These are phyloP conservation scores for Ophiosphaerella korrae DNA, from an alignment of 2,329 filamentous ascomycete genomes.

Conservation along the genomic window DNA sequence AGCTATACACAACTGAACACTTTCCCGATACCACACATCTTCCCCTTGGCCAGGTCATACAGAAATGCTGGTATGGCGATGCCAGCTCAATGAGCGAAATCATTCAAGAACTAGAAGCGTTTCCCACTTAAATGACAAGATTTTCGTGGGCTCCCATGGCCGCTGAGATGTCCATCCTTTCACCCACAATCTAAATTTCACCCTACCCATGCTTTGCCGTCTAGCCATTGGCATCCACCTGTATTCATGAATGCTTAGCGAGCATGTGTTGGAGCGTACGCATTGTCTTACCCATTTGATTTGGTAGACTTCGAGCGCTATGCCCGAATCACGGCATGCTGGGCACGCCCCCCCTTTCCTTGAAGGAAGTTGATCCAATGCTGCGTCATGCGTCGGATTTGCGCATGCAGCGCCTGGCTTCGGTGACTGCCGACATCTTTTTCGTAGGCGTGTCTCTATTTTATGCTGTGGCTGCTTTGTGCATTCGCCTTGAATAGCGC, in stretches of 20 bases:
- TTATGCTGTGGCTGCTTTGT: not conserved
- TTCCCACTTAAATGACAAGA: no score
- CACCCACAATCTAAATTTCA: no score
- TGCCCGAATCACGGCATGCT: not conserved
- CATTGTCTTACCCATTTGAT: not conserved
- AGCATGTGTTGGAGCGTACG: no score
- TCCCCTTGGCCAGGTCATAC: not conserved
- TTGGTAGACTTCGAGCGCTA: not conserved
- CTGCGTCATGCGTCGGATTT: not conserved
- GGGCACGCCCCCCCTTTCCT: not conserved
- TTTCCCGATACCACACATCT: slow-evolving; percentile 4
- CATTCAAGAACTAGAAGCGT: no score
- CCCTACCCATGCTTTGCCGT: no score
- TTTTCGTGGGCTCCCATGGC: no score
- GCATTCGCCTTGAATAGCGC: slow-evolving; percentile 1
- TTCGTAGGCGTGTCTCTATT: not conserved
- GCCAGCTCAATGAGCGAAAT: no score
- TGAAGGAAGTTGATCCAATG: not conserved
- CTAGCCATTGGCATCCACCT: not conserved
- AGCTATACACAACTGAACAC: not conserved
- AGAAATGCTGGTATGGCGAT: no score
- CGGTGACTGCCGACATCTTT: not conserved
- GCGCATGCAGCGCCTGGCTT: not conserved
- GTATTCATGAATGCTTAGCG: not conserved
- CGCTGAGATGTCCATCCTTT: no score